Base-by-base conservation (phyloP, 805 yeast species). In the Clavispora fructus region DNA sequence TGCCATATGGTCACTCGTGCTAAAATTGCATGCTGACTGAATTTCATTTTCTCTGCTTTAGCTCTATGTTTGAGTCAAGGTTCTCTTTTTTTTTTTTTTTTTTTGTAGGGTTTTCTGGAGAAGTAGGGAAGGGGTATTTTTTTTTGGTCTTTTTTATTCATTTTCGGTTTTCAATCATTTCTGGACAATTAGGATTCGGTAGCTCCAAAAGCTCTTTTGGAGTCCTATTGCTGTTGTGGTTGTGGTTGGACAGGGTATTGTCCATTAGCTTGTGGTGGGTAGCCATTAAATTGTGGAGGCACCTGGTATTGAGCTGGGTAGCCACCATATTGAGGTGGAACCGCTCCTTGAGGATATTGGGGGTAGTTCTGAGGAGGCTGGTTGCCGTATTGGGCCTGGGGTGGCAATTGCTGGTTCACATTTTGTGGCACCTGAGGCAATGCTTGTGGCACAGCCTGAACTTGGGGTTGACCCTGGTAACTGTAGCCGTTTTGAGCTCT, bases 391-490 rank as follows among this genome's bases (percentile, higher is more conserved):
- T 26, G 43, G 29, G 23, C 14, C 14, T 31, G 43, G 9, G 33
- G 31, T 11, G 35, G 42, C 13, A 30, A 14, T 17, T 29, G 37
- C 12, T 32, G 45, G 12, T 27, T 46, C 4, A 30, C 27, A 26
- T 40, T 42, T 16, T 42, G 49, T n/a, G 45, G 46, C 5, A 32
- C 40, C 28, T 44, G 53, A 17, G 56, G 37, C n/a, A 16, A 4
- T 6, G n/a, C 25, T 12, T 39, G 35, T 29, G 16, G 35, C 19
- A 10, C 26, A 29, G 35, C 28, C 28, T 42, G 46, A 13, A 53
- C 49, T 35, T 54, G 59, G 25, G 77, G 79, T 55, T 73, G 79
- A 14, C 79, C 79, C 50, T 69, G 71, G 56, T 76, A 73, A 25
- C 68, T 67, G 52, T 67, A 70, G 13, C 75, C 75, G 25, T 59